Evolutionary conservation across 179 eudicot genomes (phyloP).

Genomic region (Beta corolliflora): DNA sequence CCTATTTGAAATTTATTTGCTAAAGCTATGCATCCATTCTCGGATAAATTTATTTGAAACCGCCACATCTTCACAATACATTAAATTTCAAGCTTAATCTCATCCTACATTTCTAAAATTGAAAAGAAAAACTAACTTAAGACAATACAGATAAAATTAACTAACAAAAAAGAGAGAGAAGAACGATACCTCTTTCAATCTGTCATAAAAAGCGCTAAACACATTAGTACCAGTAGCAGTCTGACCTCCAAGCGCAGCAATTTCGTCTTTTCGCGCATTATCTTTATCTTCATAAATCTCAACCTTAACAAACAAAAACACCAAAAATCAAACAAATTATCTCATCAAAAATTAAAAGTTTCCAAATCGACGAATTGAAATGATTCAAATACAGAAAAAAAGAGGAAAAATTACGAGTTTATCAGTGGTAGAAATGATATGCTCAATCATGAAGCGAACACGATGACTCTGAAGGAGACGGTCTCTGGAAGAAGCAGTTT

Average conservation of each 20-base stretch:
- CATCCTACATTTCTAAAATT: not conserved
- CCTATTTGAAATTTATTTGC: too few relatives aligned
- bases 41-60: too few relatives aligned
- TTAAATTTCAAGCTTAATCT: not conserved
- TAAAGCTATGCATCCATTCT: too few relatives aligned
- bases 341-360: not conserved
- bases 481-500: slow-evolving; percentile 67
- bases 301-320: slow-evolving; percentile 39
- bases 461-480: slow-evolving; percentile 89
- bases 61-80: not conserved
- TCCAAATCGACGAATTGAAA: not conserved
- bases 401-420: slow-evolving; percentile 57
- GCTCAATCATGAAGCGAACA: slow-evolving; percentile 80
- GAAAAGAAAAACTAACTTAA: not conserved
- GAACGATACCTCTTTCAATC: slow-evolving; percentile 79
- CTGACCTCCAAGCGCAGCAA: slow-evolving; percentile 98
- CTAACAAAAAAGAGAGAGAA: not conserved
- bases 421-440: slow-evolving; percentile 60
- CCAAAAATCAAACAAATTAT: not conserved
- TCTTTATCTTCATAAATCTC: slow-evolving; percentile 91
- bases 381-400: not conserved
- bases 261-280: slow-evolving; percentile 86
- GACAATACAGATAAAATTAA: not conserved
- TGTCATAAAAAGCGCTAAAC: slow-evolving; percentile 91
- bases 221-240: slow-evolving; percentile 78